phyloP scores from a whole-genome alignment of 345 rosid genomes.

The Angophora floribunda region DNA sequence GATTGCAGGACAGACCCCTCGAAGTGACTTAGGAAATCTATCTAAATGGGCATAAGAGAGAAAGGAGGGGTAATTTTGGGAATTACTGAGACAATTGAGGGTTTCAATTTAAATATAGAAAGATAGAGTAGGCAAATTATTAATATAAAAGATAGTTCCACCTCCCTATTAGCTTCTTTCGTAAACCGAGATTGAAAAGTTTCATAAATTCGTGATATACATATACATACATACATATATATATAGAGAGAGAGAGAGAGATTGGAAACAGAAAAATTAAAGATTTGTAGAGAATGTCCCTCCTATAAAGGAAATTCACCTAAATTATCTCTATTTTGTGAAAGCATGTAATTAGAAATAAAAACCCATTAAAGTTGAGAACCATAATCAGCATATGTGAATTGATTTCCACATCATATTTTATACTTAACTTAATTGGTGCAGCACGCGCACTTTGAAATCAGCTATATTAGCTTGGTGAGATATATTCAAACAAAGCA shows the following conservation, averaged over 20 bases:
- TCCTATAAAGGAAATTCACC: no score
- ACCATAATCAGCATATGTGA: background rate
- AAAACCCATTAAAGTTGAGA: background rate
- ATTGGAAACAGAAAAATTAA: no score
- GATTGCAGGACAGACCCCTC: background rate
- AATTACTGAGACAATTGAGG: background rate
- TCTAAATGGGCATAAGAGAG: background rate
- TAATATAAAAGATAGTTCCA: background rate
- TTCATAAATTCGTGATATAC: background rate
- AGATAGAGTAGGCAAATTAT: background rate
- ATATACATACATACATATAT: background rate
- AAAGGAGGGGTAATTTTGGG: background rate
- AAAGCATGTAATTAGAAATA: no score
- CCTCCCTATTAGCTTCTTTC: background rate
- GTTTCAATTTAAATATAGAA: background rate
- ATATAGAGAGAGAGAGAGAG: no score
- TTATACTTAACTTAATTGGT: background rate
- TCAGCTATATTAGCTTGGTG: background rate
- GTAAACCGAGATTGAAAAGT: no score
- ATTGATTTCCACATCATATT: background rate
- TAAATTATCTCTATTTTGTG: no score
- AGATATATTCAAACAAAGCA: background rate
- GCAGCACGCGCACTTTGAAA: background rate
- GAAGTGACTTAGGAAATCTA: background rate
- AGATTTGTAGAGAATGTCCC: no score